Evolutionary conservation across 306 rosid species (phyloP).

Genomic region (Trichosanthes cucumerina): DNA sequence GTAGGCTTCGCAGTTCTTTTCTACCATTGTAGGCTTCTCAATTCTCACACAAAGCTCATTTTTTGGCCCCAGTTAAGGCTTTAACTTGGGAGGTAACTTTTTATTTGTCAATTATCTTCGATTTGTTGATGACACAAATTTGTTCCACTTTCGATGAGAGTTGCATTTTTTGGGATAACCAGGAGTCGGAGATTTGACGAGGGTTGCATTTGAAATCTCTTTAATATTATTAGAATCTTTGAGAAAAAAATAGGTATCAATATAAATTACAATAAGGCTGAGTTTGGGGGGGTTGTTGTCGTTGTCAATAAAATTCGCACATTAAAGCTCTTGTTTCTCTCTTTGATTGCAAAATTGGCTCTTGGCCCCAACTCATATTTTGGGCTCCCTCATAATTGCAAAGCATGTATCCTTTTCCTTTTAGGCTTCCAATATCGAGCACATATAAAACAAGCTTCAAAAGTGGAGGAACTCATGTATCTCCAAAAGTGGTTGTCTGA

Average conservation of each 20-base stretch:
- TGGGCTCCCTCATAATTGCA: not conserved
- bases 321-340: not conserved
- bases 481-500: not conserved
- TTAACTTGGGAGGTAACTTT: not conserved
- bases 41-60: not conserved
- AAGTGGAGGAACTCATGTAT: not conserved
- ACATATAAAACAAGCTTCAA: not conserved
- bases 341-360: not conserved
- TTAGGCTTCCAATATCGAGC: not conserved
- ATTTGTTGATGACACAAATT: not conserved
- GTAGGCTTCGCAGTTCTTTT: too few species aligned
- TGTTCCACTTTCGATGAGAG: not conserved
- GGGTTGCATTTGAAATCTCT: not conserved
- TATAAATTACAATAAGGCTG: not conserved
- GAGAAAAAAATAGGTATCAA: not conserved
- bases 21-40: not conserved
- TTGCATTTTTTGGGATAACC: too few species aligned
- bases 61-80: not conserved
- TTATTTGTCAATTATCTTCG: too few species aligned
- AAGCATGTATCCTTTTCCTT: not conserved
- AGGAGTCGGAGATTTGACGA: too few species aligned
- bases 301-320: not conserved
- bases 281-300: not conserved
- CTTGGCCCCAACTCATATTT: not conserved
- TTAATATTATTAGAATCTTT: not conserved